Evolutionary conservation across 2,329 filamentous ascomycete genomes (phyloP), one percentile per base, ranked within the genome.

Genomic region (Botrytis deweyae): DNA sequence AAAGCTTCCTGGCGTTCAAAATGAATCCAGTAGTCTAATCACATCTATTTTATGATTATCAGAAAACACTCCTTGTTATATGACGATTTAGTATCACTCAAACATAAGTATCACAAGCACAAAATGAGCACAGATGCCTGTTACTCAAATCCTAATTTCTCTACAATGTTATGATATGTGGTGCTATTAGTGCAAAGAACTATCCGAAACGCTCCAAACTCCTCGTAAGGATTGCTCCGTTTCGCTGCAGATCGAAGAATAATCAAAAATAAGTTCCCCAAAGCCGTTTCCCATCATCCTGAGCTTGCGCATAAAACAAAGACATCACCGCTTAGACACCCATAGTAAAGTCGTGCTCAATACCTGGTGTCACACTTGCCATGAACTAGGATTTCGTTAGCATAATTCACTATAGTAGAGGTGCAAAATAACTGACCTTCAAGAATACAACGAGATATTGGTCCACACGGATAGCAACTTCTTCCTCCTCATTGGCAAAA

Each of bases 291-390:
- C 46, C 49, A 18, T 68, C n/a, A 58, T 55, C 10, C 66, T 33
- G 49, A 40, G 49, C 55, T 22, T 25, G 8, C 16, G 25, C 64
- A n/a, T 46, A 63, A 36, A 38, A 38, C 1, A 70, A 62, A 29
- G 29, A 70, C 40, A 40, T 25, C 20, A n/a, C 5, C 33, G 38
- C 40, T 44, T 86, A 97, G 58, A 97, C 91, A 9, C 94, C 93
- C 94, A 98, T 98, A 0, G 95, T 98, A 82, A 97, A 98, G 82
- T 98, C 95, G 83, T 98, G 94, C 84, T 98, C 95, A 83, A 99
- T 98, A 66, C 95, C 95, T 9, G 96, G 96, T 25, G 95, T 98
- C 63, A 99, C 96, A 79, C 92, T 96, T 49, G 92, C 91, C 86
- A 93, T 93, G 83, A 93, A 93, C 87, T 88, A 91, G 86, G 87